Conservation (phyloP, 768 basidiomycete species). For the Cubamyces lactineus region DNA sequence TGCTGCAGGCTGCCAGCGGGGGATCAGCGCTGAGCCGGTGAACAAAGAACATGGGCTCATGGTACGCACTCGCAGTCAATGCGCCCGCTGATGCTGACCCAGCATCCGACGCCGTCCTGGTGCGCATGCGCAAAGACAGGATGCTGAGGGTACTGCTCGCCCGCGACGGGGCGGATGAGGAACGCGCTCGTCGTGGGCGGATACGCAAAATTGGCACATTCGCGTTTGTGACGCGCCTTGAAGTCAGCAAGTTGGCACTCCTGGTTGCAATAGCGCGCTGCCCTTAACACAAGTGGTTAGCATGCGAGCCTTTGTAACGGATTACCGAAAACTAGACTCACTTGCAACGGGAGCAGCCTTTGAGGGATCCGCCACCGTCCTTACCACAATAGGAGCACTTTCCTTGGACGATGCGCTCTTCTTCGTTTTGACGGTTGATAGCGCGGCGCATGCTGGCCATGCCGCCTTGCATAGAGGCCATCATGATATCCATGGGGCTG, state of each 20-base stretch:
- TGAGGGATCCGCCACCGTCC: neutral
- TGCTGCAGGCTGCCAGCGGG: neutral
- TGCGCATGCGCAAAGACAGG: conserved; percentile 12
- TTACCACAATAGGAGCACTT: conserved; percentile 5
- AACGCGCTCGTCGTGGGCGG: conserved; percentile 12
- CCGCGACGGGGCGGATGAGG: neutral
- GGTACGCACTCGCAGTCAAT: conserved; percentile 5
- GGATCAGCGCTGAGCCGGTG: neutral
- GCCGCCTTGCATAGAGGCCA: conserved; percentile 1
- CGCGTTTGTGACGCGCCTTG: conserved; percentile 13
- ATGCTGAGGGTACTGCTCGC: neutral
- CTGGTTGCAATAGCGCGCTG: conserved; percentile 12
- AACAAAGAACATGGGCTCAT: no score
- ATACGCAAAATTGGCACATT: conserved; percentile 7
- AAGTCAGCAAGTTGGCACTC: conserved; percentile 12
- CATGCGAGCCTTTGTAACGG: no score
- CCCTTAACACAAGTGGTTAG: neutral
- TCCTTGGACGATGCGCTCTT: neutral
- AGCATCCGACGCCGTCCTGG: conserved; percentile 15
- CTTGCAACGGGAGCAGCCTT: conserved; percentile 16
- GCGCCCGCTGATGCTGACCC: conserved; percentile 7
- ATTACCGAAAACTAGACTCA: neutral
- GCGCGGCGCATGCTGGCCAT: conserved; percentile 6
- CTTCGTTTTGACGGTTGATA: neutral
- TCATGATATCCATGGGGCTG: conserved; percentile 10